Percentiles rank a stretch among this genome's conserved stretches.
Conservation (phyloP, 1,284 basidiomycete genomes). For the Phenoliferia sp. region DNA sequence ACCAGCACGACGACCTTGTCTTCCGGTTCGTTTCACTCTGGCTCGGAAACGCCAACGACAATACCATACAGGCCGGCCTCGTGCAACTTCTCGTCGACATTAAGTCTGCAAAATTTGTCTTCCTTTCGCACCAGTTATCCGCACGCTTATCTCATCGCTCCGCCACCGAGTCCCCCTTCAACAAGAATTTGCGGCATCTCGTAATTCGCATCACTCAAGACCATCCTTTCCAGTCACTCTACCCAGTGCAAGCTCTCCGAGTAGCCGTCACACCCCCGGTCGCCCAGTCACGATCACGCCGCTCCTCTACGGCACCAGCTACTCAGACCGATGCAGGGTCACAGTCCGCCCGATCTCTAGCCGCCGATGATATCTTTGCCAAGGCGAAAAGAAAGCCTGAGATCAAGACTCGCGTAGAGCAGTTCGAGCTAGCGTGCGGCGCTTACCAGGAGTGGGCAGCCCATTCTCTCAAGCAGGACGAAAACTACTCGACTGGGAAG, state of each 20-base stretch:
- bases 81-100: constrained; percentile 45
- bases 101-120: constrained; percentile 85
- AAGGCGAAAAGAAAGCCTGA: constrained; percentile 48
- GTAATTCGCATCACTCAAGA: constrained; percentile 74
- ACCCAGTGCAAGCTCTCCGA: constrained; percentile 72
- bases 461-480: constrained; percentile 49
- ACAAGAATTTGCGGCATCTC: constrained; percentile 60
- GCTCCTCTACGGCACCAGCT: constrained; percentile 22
- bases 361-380: constrained; percentile 66
- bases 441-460: constrained; percentile 80
- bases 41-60: constrained; percentile 73
- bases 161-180: constrained; percentile 48
- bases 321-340: constrained; percentile 10
- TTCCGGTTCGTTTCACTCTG: constrained; percentile 85
- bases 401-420: constrained; percentile 48
- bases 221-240: constrained; percentile 90
- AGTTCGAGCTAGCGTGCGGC: constrained; percentile 63
- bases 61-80: constrained; percentile 47
- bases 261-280: neutral
- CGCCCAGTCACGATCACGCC: constrained; percentile 5
- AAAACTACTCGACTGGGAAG: neutral
- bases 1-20: constrained; percentile 65
- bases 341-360: constrained; percentile 56
- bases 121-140: constrained; percentile 85
- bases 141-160: constrained; percentile 62